Conservation (phyloP, 352 stramenopile genomes). For the Salisapilia sapeloensis region DNA sequence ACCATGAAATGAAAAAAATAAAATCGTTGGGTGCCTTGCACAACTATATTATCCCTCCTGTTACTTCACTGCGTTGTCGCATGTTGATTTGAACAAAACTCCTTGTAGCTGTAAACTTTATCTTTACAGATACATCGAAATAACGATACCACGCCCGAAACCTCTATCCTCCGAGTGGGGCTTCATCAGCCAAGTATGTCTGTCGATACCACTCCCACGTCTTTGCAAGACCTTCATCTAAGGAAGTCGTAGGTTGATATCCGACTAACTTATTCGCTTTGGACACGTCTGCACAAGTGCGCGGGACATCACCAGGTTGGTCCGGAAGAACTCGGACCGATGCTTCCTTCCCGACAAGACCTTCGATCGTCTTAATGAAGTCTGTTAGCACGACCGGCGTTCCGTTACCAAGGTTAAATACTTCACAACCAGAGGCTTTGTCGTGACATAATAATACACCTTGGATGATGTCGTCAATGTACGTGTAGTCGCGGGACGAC, state of each 20-base stretch:
- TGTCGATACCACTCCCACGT: slow-evolving; percentile 96
- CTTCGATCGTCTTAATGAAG: slow-evolving; percentile 93
- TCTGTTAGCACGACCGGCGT: slow-evolving; percentile 82
- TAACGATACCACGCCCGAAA: no score
- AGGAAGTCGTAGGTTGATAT: slow-evolving; percentile 87
- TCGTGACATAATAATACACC: slow-evolving; percentile 77
- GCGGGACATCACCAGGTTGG: slow-evolving; percentile 92
- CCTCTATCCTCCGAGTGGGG: no score
- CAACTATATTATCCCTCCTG: no score
- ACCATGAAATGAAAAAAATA: no score
- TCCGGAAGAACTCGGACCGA: slow-evolving; percentile 89
- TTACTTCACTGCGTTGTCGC: no score
- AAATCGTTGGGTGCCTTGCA: no score
- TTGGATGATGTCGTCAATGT: slow-evolving; percentile 97
- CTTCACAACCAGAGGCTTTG: slow-evolving; percentile 71
- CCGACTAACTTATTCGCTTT: slow-evolving; percentile 92
- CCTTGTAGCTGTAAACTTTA: no score
- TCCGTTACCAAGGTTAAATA: slow-evolving; percentile 96
- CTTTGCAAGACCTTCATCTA: slow-evolving; percentile 85
- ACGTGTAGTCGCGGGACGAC: slow-evolving; percentile 95
- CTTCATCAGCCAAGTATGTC: no score
- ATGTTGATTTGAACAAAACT: no score
- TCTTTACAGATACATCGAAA: no score
- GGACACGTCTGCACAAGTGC: slow-evolving; percentile 91
- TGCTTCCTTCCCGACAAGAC: slow-evolving; percentile 86